A percentile compares a stretch with the other conserved stretches of the same genome.
Conservation (phyloP, 805 yeast genomes). For the Zygosaccharomyces siamensis region DNA sequence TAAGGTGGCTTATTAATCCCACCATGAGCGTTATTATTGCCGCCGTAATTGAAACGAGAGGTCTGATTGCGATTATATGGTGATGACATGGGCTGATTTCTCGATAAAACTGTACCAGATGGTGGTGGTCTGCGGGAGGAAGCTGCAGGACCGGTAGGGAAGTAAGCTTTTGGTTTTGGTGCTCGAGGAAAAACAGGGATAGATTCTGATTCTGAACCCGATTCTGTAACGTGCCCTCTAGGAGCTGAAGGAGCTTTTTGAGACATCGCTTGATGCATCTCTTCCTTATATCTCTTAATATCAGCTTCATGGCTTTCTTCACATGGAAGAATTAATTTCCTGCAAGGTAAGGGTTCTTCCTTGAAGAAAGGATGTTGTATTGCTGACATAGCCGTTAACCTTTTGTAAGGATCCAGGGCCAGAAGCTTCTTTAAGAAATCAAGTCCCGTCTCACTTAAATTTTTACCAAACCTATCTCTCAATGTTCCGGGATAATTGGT, state of each 20-base stretch:
- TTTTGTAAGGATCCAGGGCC: slow-evolving; percentile 60
- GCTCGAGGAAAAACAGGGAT: slow-evolving; percentile 8
- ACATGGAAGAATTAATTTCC: slow-evolving; percentile 54
- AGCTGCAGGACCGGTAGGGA: slow-evolving; percentile 16
- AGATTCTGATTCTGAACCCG: background rate
- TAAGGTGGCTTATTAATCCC: background rate
- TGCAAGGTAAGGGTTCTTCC: slow-evolving; percentile 61
- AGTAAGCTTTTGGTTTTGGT: slow-evolving; percentile 6
- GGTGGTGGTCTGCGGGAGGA: background rate
- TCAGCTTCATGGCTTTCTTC: slow-evolving; percentile 91
- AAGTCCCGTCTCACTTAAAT: slow-evolving; percentile 42
- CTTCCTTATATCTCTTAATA: slow-evolving; percentile 51
- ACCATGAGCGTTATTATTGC: slow-evolving; percentile 1
- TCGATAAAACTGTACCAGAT: background rate
- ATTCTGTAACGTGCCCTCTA: slow-evolving; percentile 29
- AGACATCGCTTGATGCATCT: slow-evolving; percentile 32
- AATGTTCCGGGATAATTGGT: slow-evolving; percentile 39
- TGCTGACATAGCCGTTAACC: slow-evolving; percentile 80
- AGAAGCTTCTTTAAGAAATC: slow-evolving; percentile 58
- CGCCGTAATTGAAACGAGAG: slow-evolving; percentile 2
- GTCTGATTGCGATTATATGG: slow-evolving; percentile 7
- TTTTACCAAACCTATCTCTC: slow-evolving; percentile 43
- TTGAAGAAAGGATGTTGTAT: slow-evolving; percentile 64
- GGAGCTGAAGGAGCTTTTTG: slow-evolving; percentile 35
- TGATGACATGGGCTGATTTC: background rate